Base-by-base conservation (phyloP, 1,284 basidiomycete species). In the Malassezia yamatoensis region DNA sequence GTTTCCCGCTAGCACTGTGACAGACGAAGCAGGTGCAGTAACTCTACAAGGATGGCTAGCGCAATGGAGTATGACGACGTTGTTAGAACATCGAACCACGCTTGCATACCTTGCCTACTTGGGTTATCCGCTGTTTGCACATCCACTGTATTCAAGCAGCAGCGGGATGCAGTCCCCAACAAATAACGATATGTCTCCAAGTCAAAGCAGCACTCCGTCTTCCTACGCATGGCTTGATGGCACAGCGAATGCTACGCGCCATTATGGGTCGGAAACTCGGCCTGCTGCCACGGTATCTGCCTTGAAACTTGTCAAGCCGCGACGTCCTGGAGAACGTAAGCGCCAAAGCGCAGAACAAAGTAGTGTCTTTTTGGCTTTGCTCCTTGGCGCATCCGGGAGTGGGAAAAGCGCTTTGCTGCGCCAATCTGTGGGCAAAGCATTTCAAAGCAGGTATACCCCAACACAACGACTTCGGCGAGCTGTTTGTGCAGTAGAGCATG, bases 11-110 rank as follows among this genome's bases (percentile, higher is more conserved):
- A 91, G 85, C 1, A 93, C 90, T 2, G 81, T 91, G 47, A 86
- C 89, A 11, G 87, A 91, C 67, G 90, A 93, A 70, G 80, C 83
- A 40, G 90, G 89, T 9, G 83, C 87, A 10, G 88, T 96, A 13
- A 96, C 93, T 15, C 77, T 98, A 47, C 93, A 96, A 77, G 90
- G 90, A 7, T 98, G 93, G 93, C 79, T 98, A 15, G 93, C 93
- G 21, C 91, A 96, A 74, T 98, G 93, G 93, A 94, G 88, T 73
- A 96, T 96, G 91, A 94, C 90, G 1, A 98, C 93, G 1, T 79
- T 98, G 2, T 80, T 98, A 15, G 88, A 96, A 68, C 85, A 91
- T 67, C 85, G 84, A 72, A 87, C 86, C 20, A 94, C 93, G 0
- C 79, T 98, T 20, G 86, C 89, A 21, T 96, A 96, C 75, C 84